Conservation (phyloP, 371 early-diverging fungal species). For the Choanephora cucurbitarum region DNA sequence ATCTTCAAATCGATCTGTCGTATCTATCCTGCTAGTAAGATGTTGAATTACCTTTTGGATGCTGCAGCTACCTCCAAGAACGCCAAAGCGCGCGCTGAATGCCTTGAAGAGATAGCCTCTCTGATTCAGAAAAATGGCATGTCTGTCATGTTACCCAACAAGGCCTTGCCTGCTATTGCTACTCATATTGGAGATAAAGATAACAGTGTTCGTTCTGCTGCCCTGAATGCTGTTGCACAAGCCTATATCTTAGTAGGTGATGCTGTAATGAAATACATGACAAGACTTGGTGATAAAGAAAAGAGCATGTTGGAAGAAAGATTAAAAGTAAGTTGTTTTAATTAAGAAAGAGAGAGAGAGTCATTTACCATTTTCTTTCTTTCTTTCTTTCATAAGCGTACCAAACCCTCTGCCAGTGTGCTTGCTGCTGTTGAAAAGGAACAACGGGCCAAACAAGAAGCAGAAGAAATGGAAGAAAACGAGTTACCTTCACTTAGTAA, state of each 20-base stretch:
- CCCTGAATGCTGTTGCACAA: conserved; percentile 71
- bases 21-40: conserved; percentile 81
- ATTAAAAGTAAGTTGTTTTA: conserved; percentile 57
- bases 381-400: conserved; percentile 15
- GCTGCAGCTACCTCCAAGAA: conserved; percentile 76
- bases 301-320: conserved; percentile 77
- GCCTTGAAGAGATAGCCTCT: conserved; percentile 77
- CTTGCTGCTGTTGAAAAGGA: conserved; percentile 37
- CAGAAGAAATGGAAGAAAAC: conserved; percentile 43
- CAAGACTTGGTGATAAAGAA: conserved; percentile 79
- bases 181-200: conserved; percentile 81
- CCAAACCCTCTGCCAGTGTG: conserved; percentile 45
- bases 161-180: conserved; percentile 73
- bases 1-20: conserved; percentile 65
- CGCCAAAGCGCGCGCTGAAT: conserved; percentile 80
- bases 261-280: conserved; percentile 70
- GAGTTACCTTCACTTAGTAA: conserved; percentile 40
- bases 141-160: conserved; percentile 66
- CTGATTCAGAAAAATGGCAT: conserved; percentile 79
- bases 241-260: conserved; percentile 76
- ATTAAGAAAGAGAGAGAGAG: too few species aligned
- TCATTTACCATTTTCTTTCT: too few species aligned
- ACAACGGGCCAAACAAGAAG: conserved; percentile 28
- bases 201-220: conserved; percentile 78
- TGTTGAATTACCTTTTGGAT: conserved; percentile 71